These are phyloP conservation scores for Chrysoporthe austroafricana DNA, from an alignment of 2,329 filamentous ascomycete genomes.

Conservation along the genomic window DNA sequence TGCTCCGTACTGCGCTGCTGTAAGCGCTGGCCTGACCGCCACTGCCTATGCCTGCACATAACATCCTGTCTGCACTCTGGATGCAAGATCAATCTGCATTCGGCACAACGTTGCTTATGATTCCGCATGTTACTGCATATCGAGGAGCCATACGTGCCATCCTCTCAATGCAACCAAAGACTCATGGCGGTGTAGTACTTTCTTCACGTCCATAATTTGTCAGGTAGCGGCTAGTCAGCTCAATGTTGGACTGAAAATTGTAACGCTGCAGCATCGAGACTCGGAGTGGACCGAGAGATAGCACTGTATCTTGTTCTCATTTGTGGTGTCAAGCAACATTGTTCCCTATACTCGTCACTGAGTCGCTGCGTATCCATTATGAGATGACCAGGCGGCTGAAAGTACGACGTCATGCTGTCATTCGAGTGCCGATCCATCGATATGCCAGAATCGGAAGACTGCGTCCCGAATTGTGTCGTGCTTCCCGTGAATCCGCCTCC, in stretches of 20 bases:
- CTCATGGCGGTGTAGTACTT: background rate
- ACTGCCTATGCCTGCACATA: background rate
- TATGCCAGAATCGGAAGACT: background rate
- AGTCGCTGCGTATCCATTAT: background rate
- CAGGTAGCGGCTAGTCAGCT: background rate
- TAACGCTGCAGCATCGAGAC: background rate
- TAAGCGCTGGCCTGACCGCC: slow-evolving; percentile 9
- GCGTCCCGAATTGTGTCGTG: background rate
- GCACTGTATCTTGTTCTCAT: slow-evolving; percentile 5
- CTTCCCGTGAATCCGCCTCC: background rate
- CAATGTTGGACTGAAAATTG: background rate
- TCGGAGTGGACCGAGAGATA: background rate
- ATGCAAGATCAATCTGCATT: background rate
- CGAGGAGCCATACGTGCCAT: background rate
- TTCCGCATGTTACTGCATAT: background rate
- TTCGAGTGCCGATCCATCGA: background rate
- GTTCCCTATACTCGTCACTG: background rate
- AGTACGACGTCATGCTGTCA: background rate
- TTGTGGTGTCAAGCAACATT: slow-evolving; percentile 8
- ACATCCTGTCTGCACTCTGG: slow-evolving; percentile 2
- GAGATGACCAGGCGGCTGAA: background rate
- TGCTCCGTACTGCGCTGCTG: background rate
- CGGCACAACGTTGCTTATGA: background rate
- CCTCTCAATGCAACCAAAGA: background rate
- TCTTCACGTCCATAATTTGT: background rate